Base-by-base conservation (phyloP, 768 basidiomycete species). In the Mycena metata region DNA sequence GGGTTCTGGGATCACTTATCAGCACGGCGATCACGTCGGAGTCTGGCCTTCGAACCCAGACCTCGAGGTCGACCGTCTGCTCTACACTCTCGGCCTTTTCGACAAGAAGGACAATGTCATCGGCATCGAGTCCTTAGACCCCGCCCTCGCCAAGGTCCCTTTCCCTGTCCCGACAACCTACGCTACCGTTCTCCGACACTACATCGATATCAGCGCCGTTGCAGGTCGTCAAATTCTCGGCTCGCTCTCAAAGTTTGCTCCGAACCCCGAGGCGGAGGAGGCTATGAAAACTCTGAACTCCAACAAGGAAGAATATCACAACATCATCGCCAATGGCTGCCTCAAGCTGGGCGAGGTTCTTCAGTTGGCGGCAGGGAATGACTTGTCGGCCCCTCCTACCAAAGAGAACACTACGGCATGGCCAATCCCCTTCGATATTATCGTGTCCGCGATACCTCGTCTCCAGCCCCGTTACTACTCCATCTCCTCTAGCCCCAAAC, bases 161-260 rank as follows among this genome's bases (percentile, higher is more conserved):
- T 99, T 99, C 91, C 97, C 98, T 15, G 93, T 96, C 21, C 97
- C 97, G 1, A 96, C 96, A 2, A 98, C 96, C 10, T 98, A 98
- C 74, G 88, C 85, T 67, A 92, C 96, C 54, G 95, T 98, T 70
- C 89, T 99, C 69, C 91, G 96, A 42, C 94, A 99, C 83, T 99
- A 99, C 80, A 91, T 99, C 78, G 97, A 99, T 76, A 96, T 99
- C 77, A 95, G 92, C 73, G 95, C 96, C 43, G 90, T 96, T 61
- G 95, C 93, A 19, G 96, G 96, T 80, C 93, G 97, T 80, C 98
- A 99, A 78, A 91, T 96, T 68, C 90, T 98, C 45, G 94, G 94
- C 47, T 84, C 89, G 35, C 83, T 98, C 57, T 89, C 96, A 56
- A 94, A 95, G 77, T 98, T 90, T 77, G 95, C 96, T 0, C 97